Evolutionary conservation across 441 rosid species (phyloP).

Genomic region (Adansonia madagascariensis): DNA sequence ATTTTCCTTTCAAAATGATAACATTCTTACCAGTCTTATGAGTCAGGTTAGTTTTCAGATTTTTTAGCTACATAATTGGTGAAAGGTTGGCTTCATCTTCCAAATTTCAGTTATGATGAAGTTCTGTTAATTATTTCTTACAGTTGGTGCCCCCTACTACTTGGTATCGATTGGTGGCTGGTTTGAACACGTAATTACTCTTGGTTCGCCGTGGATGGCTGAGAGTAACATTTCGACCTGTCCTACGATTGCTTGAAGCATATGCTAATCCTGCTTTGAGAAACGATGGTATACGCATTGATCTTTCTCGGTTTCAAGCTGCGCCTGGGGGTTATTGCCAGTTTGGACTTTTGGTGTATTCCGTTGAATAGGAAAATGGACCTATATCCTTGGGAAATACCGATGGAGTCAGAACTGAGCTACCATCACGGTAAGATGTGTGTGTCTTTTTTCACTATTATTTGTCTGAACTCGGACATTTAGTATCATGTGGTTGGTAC

Average conservation of each 20-base stretch:
- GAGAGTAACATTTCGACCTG: constrained; percentile 66
- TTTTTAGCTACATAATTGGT: not conserved
- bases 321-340: constrained; percentile 83
- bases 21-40: constrained; percentile 87
- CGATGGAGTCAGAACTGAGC: constrained; percentile 48
- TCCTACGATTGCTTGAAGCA: constrained; percentile 87
- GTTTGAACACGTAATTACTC: constrained; percentile 95
- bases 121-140: constrained; percentile 32
- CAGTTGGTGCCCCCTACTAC: constrained; percentile 90
- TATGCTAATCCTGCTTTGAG: constrained; percentile 92
- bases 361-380: constrained; percentile 59
- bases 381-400: constrained; percentile 41
- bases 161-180: constrained; percentile 96
- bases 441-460: not conserved
- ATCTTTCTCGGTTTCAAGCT: constrained; percentile 92
- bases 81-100: constrained; percentile 23
- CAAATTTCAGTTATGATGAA: constrained; percentile 28
- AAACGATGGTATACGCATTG: constrained; percentile 64
- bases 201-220: constrained; percentile 87
- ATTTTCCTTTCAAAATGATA: constrained; percentile 93
- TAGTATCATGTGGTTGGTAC: constrained; percentile 12
- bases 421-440: constrained; percentile 49
- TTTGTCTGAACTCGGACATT: not conserved
- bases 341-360: constrained; percentile 83
- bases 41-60: constrained; percentile 71